Evolutionary conservation across 2,329 filamentous ascomycete species (phyloP).

Genomic region (Aspergillus oerlinghausenensis): DNA sequence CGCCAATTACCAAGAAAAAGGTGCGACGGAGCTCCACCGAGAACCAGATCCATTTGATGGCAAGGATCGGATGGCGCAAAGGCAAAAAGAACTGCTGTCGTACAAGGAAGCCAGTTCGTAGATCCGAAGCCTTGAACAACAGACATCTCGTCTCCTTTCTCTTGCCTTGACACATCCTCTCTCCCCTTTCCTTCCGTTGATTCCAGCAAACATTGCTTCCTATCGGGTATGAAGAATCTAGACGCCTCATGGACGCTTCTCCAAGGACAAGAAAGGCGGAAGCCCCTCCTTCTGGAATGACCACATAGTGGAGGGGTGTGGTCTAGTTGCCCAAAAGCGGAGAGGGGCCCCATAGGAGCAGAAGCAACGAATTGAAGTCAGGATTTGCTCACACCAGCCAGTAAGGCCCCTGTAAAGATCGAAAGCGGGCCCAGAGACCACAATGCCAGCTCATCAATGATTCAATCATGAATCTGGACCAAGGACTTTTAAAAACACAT

Average conservation of each 20-base stretch:
- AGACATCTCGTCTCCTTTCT: slow-evolving; percentile 15
- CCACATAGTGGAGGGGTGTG: slow-evolving; percentile 12
- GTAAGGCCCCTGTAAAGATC: slow-evolving; percentile 13
- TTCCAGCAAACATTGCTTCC: slow-evolving; percentile 5
- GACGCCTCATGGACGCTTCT: slow-evolving; percentile 17
- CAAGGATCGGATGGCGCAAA: slow-evolving; percentile 13
- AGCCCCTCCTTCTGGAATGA: slow-evolving; percentile 13
- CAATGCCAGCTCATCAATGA: slow-evolving; percentile 31
- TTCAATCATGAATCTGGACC: slow-evolving; percentile 13
- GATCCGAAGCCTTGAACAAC: slow-evolving; percentile 21
- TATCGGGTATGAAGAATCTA: slow-evolving; percentile 20
- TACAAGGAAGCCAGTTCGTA: slow-evolving; percentile 18
- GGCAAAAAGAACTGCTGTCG: slow-evolving; percentile 15
- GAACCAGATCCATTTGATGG: slow-evolving; percentile 18
- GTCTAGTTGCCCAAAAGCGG: slow-evolving; percentile 28
- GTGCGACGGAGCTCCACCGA: slow-evolving; percentile 19
- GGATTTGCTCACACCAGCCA: slow-evolving; percentile 10
- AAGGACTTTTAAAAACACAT: slow-evolving; percentile 5
- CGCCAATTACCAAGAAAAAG: slow-evolving; percentile 25
- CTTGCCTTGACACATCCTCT: background rate
- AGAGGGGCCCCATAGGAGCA: slow-evolving; percentile 18
- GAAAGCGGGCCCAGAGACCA: slow-evolving; percentile 19
- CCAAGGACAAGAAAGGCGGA: slow-evolving; percentile 3
- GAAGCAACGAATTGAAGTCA: slow-evolving; percentile 21
- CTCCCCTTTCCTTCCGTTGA: slow-evolving; percentile 4